These are phyloP conservation scores for Cinchona pubescens DNA, from an alignment of 257 asterid genomes.

Conservation along the genomic window DNA sequence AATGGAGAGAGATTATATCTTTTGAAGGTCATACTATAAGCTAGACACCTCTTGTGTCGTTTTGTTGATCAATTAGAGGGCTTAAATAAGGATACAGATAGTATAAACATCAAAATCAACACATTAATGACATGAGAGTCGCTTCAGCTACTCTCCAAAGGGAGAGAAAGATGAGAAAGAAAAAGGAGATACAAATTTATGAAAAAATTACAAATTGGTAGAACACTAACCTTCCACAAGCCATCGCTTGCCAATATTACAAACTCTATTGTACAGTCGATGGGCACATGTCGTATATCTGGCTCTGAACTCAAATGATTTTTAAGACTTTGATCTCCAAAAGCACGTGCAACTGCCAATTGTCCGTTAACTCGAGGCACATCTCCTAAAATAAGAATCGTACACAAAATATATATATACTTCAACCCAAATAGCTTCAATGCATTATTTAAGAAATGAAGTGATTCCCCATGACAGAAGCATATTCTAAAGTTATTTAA, in stretches of 20 bases:
- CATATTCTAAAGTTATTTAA: not conserved
- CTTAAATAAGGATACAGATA: too few relatives aligned
- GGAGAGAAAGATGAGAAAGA: not conserved
- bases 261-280: constrained; percentile 48
- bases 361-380: constrained; percentile 89
- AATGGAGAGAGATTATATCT: too few relatives aligned
- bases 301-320: constrained; percentile 82
- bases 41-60: too few relatives aligned
- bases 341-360: constrained; percentile 81
- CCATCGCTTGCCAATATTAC: constrained; percentile 85
- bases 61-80: too few relatives aligned
- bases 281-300: constrained; percentile 48
- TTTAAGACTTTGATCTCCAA: constrained; percentile 80
- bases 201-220: not conserved
- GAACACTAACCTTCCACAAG: constrained; percentile 69
- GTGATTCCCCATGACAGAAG: not conserved
- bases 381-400: constrained; percentile 51
- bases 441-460: not conserved
- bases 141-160: not conserved
- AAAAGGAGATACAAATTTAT: not conserved
- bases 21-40: too few relatives aligned
- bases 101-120: too few relatives aligned
- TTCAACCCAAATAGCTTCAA: constrained; percentile 12
- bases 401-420: constrained; percentile 4
- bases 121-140: too few relatives aligned